Evolutionary conservation across 2,329 filamentous ascomycete species (phyloP).

Genomic region (Microcyclospora tardicrescens): DNA sequence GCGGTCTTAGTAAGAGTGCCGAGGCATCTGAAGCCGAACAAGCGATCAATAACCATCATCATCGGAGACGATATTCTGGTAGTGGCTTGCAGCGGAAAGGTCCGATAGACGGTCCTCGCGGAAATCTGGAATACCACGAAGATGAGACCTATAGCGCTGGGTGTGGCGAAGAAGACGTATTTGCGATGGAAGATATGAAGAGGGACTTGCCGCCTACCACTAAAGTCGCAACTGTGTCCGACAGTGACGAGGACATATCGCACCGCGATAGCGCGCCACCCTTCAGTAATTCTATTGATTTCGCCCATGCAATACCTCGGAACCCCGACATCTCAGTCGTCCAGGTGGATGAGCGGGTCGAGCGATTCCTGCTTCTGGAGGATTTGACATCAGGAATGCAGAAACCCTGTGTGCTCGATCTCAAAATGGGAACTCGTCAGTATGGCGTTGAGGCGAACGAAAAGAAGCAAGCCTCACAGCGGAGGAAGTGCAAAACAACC

Average conservation of each 20-base stretch:
- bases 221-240: neutral
- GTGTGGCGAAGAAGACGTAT: slow-evolving; percentile 58
- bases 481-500: slow-evolving; percentile 81
- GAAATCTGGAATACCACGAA: slow-evolving; percentile 81
- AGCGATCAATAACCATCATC: slow-evolving; percentile 9
- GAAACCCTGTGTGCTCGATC: slow-evolving; percentile 85
- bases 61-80: slow-evolving; percentile 67
- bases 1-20: slow-evolving; percentile 18
- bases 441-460: slow-evolving; percentile 85
- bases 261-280: slow-evolving; percentile 2
- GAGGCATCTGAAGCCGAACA: slow-evolving; percentile 12
- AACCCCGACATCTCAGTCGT: slow-evolving; percentile 35
- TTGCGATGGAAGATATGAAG: slow-evolving; percentile 49
- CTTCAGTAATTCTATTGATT: slow-evolving; percentile 20
- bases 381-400: slow-evolving; percentile 96
- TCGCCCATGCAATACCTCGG: slow-evolving; percentile 14
- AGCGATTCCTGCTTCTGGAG: slow-evolving; percentile 86
- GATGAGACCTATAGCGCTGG: slow-evolving; percentile 71
- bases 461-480: slow-evolving; percentile 87
- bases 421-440: slow-evolving; percentile 97
- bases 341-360: slow-evolving; percentile 51
- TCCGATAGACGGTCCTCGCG: slow-evolving; percentile 49
- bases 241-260: neutral
- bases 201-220: slow-evolving; percentile 5
- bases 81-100: slow-evolving; percentile 64